Percentiles rank a stretch among this genome's conserved stretches.
phyloP scores from a whole-genome alignment of 108 stramenopile genomes.

The Pelagomonas calceolata region DNA sequence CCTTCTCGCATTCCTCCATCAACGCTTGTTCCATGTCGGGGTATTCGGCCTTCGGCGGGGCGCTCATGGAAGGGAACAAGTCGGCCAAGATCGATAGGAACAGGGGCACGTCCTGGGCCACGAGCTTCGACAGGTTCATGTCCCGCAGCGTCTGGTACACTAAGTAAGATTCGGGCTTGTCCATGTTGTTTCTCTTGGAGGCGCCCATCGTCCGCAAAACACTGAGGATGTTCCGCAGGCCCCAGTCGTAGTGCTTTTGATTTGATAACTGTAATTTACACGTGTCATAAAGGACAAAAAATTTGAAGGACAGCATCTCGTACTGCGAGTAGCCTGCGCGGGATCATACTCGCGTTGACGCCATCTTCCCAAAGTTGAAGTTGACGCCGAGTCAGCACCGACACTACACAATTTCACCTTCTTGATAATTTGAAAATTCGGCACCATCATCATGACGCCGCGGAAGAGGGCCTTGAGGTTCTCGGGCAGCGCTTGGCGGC shows the following conservation, averaged over 20 bases:
- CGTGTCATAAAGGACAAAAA: slow-evolving; percentile 69
- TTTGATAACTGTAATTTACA: slow-evolving; percentile 77
- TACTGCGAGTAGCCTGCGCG: slow-evolving; percentile 73
- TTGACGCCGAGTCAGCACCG: too few species aligned
- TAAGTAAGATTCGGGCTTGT: slow-evolving; percentile 58
- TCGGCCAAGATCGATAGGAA: slow-evolving; percentile 74
- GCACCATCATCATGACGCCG: slow-evolving; percentile 84
- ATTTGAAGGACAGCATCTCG: slow-evolving; percentile 67
- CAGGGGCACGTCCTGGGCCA: slow-evolving; percentile 79
- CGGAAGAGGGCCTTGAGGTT: slow-evolving; percentile 83
- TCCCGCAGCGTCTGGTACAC: slow-evolving; percentile 78
- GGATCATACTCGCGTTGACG: too few species aligned
- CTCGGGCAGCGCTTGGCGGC: slow-evolving; percentile 80
- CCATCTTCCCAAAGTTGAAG: too few species aligned
- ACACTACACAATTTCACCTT: slow-evolving; percentile 85
- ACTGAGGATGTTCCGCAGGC: slow-evolving; percentile 71
- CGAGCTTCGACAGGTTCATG: slow-evolving; percentile 81
- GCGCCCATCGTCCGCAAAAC: slow-evolving; percentile 75
- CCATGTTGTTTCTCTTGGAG: slow-evolving; percentile 67
- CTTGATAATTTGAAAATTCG: slow-evolving; percentile 83
- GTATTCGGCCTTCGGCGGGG: slow-evolving; percentile 67
- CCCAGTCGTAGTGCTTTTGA: slow-evolving; percentile 85
- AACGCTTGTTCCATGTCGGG: slow-evolving; percentile 60
- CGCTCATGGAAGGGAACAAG: slow-evolving; percentile 59
- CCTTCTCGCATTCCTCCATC: slow-evolving; percentile 44